Percentiles rank a stretch among this genome's conserved stretches.
These are phyloP conservation scores for Hebeloma cylindrosporum DNA, from an alignment of 768 basidiomycete species.

Conservation along the genomic window DNA sequence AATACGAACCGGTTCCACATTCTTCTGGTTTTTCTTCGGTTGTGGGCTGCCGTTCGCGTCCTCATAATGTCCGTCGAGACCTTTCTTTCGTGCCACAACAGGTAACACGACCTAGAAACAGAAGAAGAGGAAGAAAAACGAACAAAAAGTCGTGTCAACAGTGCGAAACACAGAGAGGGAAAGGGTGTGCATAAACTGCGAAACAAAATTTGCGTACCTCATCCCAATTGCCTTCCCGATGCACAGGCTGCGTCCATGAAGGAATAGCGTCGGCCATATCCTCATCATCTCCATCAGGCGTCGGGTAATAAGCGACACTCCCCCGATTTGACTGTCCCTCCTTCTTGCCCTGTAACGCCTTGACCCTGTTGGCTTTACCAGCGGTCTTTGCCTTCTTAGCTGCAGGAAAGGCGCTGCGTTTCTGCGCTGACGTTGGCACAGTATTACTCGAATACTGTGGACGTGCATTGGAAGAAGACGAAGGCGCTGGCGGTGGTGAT, in stretches of 20 bases:
- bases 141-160: conserved; percentile 5
- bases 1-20: conserved; percentile 58
- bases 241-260: conserved; percentile 75
- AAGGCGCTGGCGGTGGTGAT: conserved; percentile 29
- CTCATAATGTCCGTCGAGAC: conserved; percentile 69
- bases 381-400: conserved; percentile 31
- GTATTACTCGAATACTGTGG: conserved; percentile 12
- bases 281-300: conserved; percentile 45
- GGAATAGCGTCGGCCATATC: conserved; percentile 76
- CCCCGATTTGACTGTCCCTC: conserved; percentile 46
- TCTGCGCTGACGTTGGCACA: conserved; percentile 23
- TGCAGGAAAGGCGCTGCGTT: conserved; percentile 34
- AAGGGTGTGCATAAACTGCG: conserved; percentile 7
- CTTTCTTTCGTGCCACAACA: conserved; percentile 81
- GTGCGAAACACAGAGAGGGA: too few relatives aligned
- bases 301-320: conserved; percentile 71
- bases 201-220: conserved; percentile 55
- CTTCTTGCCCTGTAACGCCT: conserved; percentile 41
- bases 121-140: conserved; percentile 9
- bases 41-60: conserved; percentile 70
- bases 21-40: conserved; percentile 41
- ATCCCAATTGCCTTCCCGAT: conserved; percentile 76
- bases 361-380: conserved; percentile 35
- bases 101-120: conserved; percentile 71
- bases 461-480: conserved; percentile 13